Evolutionary conservation across 768 basidiomycete species (phyloP).

Genomic region (Asterophora lycoperdoides): DNA sequence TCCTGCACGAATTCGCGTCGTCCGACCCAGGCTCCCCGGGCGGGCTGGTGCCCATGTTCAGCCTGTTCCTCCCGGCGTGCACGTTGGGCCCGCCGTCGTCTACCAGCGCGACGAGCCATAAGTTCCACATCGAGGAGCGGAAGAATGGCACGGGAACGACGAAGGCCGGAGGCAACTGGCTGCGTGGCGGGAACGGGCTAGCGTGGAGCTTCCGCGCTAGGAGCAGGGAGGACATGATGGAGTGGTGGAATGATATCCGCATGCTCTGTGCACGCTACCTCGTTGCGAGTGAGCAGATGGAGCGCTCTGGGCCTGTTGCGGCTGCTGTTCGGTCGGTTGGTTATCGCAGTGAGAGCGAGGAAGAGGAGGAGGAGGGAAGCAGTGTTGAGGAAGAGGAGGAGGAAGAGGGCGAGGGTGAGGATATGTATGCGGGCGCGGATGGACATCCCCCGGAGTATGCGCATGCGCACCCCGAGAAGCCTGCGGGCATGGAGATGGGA

Average conservation of each 20-base stretch:
- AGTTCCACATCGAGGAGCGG: slow-evolving; percentile 95
- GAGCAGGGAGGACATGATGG: slow-evolving; percentile 97
- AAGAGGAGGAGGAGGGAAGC: slow-evolving; percentile 50
- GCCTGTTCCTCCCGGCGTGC: slow-evolving; percentile 89
- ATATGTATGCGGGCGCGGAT: slow-evolving; percentile 37
- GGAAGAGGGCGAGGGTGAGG: slow-evolving; percentile 42
- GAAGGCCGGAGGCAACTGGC: slow-evolving; percentile 51
- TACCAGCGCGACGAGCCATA: slow-evolving; percentile 68
- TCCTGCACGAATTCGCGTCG: slow-evolving; percentile 85
- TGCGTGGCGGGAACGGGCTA: slow-evolving; percentile 27
- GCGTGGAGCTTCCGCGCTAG: slow-evolving; percentile 91
- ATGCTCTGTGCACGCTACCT: slow-evolving; percentile 94
- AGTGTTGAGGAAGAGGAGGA: slow-evolving; percentile 39
- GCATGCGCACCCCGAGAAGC: slow-evolving; percentile 42
- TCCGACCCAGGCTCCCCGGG: slow-evolving; percentile 60
- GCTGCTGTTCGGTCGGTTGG: slow-evolving; percentile 89
- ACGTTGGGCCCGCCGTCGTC: slow-evolving; percentile 90
- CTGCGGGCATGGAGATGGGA: slow-evolving; percentile 37
- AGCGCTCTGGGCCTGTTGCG: slow-evolving; percentile 87
- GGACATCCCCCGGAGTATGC: slow-evolving; percentile 61
- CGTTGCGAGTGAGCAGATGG: slow-evolving; percentile 90
- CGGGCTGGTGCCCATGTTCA: slow-evolving; percentile 66
- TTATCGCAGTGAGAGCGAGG: slow-evolving; percentile 81
- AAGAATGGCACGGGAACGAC: slow-evolving; percentile 75
- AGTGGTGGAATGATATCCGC: slow-evolving; percentile 98